Evolutionary conservation across 2,329 filamentous ascomycete genomes (phyloP), one percentile per base, ranked within the genome.

Genomic region (Xylariaceae sp.): DNA sequence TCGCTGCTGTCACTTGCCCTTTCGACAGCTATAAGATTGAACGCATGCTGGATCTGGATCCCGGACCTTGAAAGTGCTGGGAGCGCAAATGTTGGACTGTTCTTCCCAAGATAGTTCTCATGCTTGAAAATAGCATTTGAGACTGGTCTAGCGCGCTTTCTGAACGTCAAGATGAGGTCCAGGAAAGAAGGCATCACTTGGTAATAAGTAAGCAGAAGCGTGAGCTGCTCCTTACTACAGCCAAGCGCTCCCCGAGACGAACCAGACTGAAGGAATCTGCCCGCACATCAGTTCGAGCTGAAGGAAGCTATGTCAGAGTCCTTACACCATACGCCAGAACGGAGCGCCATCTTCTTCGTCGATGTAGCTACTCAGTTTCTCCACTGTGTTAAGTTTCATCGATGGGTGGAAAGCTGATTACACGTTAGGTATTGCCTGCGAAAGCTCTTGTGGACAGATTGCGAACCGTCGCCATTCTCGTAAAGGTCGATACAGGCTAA

Each of bases 161-260:
- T 54, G 40, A 66, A 64, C 7, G 60, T 58, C 26, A 67, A 51
- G 7, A 62, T 10, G 7, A 66, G 52, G 32, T 67, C 64, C 10
- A 66, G 40, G 44, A 65, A 64, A 9, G 52, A 60, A 10, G 65
- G 61, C 63, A 66, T 66, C 45, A 65, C 63, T 57, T 66, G 64
- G 43, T 61, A 56, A 29, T 65, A 57, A 7, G 59, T 64, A 3
- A 67, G 49, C 23, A 67, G 41, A 7, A 51, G 37, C 2, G 40
- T 40, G 16, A 66, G 43, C 40, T 65, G 64, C 6, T 65, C 62
- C 23, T 52, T 59, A 19, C 47, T 60, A 40, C 64, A 66, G 44
- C 59, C 59, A 1, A 66, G 48, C 3, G 62, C 40, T 2, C 48
- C 49, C 14, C 54, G 48, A n/a, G 62, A 60, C 5, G 54, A 48